Percentiles rank a stretch among this genome's conserved stretches.
phyloP scores from a whole-genome alignment of 139 green algal genomes.

The Marvania coccoides region DNA sequence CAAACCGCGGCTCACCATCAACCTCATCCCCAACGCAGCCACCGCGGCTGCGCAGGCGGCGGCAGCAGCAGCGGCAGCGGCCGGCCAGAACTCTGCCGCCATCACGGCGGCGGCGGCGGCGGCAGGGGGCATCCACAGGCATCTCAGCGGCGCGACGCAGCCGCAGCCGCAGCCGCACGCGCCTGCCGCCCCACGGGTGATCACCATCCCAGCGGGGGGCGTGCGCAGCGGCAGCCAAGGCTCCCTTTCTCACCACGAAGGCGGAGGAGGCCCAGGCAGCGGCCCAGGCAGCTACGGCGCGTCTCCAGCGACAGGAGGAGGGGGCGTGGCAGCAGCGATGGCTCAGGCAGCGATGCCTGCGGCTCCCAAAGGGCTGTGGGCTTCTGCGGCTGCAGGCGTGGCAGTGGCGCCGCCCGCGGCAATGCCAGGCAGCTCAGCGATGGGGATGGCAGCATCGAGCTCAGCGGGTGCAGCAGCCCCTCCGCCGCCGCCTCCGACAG shows the following conservation, averaged over 20 bases:
- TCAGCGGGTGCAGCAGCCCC: not conserved
- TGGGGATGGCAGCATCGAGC: not conserved
- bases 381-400: not conserved
- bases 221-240: not conserved
- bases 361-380: not conserved
- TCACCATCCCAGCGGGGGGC: not conserved
- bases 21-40: constrained; percentile 8
- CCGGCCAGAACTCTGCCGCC: not conserved
- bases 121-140: not conserved
- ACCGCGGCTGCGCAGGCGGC: constrained; percentile 1
- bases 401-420: not conserved
- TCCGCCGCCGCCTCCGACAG: not conserved
- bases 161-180: not conserved
- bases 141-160: not conserved
- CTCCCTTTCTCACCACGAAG: not conserved
- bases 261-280: not conserved
- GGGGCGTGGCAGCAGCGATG: not conserved
- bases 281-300: not conserved
- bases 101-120: not conserved
- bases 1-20: constrained; percentile 23
- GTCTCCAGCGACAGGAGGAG: no score
- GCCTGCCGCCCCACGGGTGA: not conserved
- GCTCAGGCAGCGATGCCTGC: not conserved
- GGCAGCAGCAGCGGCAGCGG: not conserved
- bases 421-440: no score